phyloP scores from a whole-genome alignment of 1,284 basidiomycete genomes.

The Paramarasmius palmivorus region DNA sequence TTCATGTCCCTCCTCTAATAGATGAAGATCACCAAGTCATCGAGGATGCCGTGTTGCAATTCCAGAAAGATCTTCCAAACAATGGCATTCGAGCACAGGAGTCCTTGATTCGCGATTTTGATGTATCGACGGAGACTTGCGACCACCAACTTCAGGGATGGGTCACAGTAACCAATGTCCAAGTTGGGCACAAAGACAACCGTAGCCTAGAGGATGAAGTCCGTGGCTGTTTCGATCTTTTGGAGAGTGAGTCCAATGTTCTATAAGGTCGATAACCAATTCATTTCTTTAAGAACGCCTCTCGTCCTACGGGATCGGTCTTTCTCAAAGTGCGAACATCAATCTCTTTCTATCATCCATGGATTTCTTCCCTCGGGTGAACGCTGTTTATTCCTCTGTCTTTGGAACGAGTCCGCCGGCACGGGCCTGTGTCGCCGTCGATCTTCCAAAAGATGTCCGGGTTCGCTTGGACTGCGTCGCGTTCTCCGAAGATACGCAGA shows the following conservation, averaged over 20 bases:
- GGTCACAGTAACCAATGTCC: neutral
- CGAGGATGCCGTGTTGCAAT: constrained; percentile 17
- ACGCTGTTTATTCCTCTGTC: constrained; percentile 76
- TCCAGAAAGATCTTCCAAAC: neutral
- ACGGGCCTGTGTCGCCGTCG: constrained; percentile 87
- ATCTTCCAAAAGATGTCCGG: constrained; percentile 57
- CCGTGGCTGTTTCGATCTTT: constrained; percentile 52
- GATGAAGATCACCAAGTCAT: constrained; percentile 39
- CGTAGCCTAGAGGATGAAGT: constrained; percentile 51
- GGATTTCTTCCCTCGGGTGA: constrained; percentile 72
- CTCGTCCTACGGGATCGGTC: constrained; percentile 40
- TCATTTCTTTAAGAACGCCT: constrained; percentile 46
- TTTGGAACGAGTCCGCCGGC: constrained; percentile 94
- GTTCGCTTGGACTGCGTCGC: constrained; percentile 81
- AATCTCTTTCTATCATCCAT: constrained; percentile 87
- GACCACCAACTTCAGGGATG: neutral
- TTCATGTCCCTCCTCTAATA: constrained; percentile 52
- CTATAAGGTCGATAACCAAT: constrained; percentile 17
- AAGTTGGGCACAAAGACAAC: neutral
- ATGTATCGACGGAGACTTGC: too few relatives aligned
- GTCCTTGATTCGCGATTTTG: too few relatives aligned
- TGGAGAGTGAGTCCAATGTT: constrained; percentile 47
- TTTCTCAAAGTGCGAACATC: constrained; percentile 75
- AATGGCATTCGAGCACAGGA: neutral
- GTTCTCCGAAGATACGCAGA: constrained; percentile 39